phyloP scores from a whole-genome alignment of 257 asterid genomes.

The Echium plantagineum region DNA sequence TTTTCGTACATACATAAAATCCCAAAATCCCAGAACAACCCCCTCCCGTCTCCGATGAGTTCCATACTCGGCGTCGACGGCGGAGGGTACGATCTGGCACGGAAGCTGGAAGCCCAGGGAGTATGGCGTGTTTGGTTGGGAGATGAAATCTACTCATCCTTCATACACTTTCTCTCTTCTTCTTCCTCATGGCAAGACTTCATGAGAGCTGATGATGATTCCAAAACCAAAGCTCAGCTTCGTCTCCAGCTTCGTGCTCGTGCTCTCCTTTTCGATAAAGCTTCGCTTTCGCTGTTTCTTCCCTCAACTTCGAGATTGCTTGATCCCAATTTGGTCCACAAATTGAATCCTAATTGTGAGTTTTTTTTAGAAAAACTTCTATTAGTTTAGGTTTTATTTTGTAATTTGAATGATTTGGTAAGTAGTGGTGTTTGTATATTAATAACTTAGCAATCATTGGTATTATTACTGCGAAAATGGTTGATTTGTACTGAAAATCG shows the following conservation, averaged over 20 bases:
- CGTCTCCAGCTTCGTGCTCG: constrained; percentile 87
- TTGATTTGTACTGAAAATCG: too few relatives aligned
- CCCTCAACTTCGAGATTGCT: constrained; percentile 7
- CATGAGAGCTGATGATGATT: constrained; percentile 54
- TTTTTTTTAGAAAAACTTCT: too few relatives aligned
- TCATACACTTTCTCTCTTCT: constrained; percentile 59
- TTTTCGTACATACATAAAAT: too few relatives aligned
- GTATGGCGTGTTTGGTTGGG: constrained; percentile 93
- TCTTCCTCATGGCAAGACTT: constrained; percentile 75
- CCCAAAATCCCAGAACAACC: too few relatives aligned
- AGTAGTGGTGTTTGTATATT: too few relatives aligned
- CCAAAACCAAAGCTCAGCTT: constrained; percentile 55
- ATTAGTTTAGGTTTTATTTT: too few relatives aligned
- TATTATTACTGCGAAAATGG: too few relatives aligned
- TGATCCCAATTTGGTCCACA: constrained; percentile 23
- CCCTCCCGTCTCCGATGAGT: constrained; percentile 25
- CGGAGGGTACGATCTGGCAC: constrained; percentile 81
- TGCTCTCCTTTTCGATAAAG: constrained; percentile 87
- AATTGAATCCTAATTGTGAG: constrained; percentile 72
- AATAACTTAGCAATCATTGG: too few relatives aligned
- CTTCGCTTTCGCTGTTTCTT: constrained; percentile 44
- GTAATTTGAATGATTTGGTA: too few relatives aligned
- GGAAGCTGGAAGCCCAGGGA: constrained; percentile 77
- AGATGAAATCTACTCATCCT: constrained; percentile 54
- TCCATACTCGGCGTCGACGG: constrained; percentile 76